A percentile compares a stretch with the other conserved stretches of the same genome.
These are phyloP conservation scores for Pseudozyma hubeiensis DNA, from an alignment of 1,284 basidiomycete genomes.

Conservation along the genomic window DNA sequence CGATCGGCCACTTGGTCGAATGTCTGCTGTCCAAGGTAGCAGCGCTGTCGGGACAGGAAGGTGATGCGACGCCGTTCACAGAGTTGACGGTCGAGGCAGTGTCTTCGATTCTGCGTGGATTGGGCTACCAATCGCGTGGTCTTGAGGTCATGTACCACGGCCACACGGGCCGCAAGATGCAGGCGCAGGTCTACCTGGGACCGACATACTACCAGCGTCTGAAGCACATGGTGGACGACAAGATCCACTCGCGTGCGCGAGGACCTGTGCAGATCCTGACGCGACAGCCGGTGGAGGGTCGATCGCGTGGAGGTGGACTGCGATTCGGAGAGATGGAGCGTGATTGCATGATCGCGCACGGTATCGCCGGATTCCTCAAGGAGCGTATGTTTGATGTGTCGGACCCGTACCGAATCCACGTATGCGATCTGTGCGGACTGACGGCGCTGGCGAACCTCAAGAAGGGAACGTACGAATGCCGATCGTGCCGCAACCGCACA, in stretches of 20 bases:
- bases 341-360: slow-evolving; percentile 99
- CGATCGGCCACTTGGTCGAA: slow-evolving; percentile 99
- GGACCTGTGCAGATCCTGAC: slow-evolving; percentile 98
- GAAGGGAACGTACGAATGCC: slow-evolving; percentile 66
- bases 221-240: slow-evolving; percentile 99
- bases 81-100: slow-evolving; percentile 93
- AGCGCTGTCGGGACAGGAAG: slow-evolving; percentile 93
- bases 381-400: slow-evolving; percentile 68
- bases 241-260: slow-evolving; percentile 96
- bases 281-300: slow-evolving; percentile 98
- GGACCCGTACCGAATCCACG: slow-evolving; percentile 66
- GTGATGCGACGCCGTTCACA: slow-evolving; percentile 98
- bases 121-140: slow-evolving; percentile 80
- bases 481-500: slow-evolving; percentile 66
- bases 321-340: slow-evolving; percentile 99
- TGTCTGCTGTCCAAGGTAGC: slow-evolving; percentile 96
- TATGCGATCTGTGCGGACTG: slow-evolving; percentile 67
- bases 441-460: slow-evolving; percentile 67
- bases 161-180: slow-evolving; percentile 94
- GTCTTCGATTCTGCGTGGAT: slow-evolving; percentile 58
- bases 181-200: slow-evolving; percentile 97
- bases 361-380: slow-evolving; percentile 91
- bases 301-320: slow-evolving; percentile 96
- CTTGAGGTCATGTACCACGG: slow-evolving; percentile 99
- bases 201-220: slow-evolving; percentile 99